Conservation (phyloP, 192 early-diverging fungal species). For the Backusella circina region DNA sequence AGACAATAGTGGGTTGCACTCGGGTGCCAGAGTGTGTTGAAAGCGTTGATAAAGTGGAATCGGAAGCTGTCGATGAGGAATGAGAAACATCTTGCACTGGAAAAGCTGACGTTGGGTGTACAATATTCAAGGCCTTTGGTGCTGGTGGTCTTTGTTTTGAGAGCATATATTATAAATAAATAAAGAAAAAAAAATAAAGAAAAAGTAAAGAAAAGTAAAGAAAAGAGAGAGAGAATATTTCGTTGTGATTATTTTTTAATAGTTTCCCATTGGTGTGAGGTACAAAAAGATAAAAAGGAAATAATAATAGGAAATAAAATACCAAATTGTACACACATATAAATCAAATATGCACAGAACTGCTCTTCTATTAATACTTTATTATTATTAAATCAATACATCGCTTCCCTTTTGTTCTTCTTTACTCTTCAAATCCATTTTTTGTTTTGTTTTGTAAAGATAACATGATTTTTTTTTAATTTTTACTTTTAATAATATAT, state of each 20-base stretch:
- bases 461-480: constrained; percentile 3
- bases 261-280: not conserved
- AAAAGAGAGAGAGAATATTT: not conserved
- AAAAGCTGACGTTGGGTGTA: constrained; percentile 18
- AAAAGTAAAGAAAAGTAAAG: not conserved
- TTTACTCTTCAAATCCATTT: not conserved
- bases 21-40: constrained; percentile 14
- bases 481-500: not conserved
- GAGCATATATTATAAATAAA: constrained; percentile 11
- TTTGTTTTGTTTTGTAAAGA: not conserved
- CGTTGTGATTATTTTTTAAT: not conserved
- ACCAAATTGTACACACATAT: not conserved
- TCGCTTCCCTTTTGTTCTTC: not conserved
- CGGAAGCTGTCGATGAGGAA: constrained; percentile 27
- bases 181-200: not conserved
- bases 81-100: constrained; percentile 18
- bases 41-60: constrained; percentile 11
- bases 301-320: not conserved
- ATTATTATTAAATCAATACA: not conserved
- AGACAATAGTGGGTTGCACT: constrained; percentile 20
- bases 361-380: not conserved
- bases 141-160: constrained; percentile 1
- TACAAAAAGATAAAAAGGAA: not conserved
- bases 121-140: constrained; percentile 34
- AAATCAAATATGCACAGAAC: not conserved